These are phyloP conservation scores for Colletotrichum horii DNA, from an alignment of 2,329 filamentous ascomycete species.

Conservation along the genomic window DNA sequence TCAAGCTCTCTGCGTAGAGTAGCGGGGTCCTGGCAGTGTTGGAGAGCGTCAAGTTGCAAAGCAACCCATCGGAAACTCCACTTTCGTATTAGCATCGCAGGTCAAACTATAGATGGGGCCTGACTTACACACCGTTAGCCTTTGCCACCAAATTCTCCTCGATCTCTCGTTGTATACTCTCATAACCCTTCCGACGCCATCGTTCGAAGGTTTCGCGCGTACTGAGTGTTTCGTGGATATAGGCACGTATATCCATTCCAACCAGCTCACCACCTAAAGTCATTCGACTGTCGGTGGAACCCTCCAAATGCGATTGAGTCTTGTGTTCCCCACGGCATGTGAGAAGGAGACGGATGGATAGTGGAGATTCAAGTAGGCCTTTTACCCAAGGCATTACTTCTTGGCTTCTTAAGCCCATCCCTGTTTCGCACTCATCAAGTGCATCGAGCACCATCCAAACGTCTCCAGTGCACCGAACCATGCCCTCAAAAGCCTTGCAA, in stretches of 20 bases:
- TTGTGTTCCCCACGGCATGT: conserved; percentile 3
- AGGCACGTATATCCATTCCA: background rate
- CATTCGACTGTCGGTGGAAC: background rate
- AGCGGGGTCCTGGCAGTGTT: background rate
- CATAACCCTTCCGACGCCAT: background rate
- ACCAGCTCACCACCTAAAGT: background rate
- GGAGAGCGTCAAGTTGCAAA: background rate
- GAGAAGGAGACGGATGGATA: background rate
- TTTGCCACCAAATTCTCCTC: background rate
- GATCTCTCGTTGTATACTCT: background rate
- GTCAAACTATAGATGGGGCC: too few relatives aligned
- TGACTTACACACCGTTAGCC: background rate
- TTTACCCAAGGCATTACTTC: conserved; percentile 26
- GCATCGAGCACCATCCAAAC: conserved; percentile 27
- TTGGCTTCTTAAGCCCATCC: background rate
- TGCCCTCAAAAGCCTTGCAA: conserved; percentile 25
- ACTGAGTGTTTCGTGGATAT: background rate
- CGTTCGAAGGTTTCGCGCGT: background rate
- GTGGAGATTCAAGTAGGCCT: background rate
- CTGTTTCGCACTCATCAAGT: conserved; percentile 27
- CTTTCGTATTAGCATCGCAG: too few relatives aligned
- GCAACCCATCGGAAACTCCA: background rate
- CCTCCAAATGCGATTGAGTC: background rate
- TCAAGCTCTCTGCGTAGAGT: background rate
- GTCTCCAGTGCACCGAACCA: conserved; percentile 23